These are phyloP conservation scores for Aureobasidium sp. DNA, from an alignment of 2,329 filamentous ascomycete genomes.

Conservation along the genomic window DNA sequence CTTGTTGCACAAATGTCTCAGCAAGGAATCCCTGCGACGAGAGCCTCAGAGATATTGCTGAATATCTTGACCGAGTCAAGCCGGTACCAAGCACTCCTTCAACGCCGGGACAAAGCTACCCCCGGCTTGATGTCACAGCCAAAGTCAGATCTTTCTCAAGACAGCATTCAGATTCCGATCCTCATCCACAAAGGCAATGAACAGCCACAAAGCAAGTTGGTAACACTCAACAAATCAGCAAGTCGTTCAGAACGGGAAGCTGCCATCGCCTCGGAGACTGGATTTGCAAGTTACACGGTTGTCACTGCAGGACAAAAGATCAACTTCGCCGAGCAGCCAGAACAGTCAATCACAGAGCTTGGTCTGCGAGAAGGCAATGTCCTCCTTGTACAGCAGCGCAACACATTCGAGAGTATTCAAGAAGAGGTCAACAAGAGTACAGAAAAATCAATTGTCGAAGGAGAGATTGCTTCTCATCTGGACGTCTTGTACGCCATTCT, in stretches of 20 bases:
- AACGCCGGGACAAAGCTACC: background rate
- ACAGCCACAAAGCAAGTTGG: background rate
- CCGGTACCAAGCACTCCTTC: background rate
- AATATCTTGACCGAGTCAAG: background rate
- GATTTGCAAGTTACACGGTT: constrained; percentile 11
- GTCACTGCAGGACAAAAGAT: constrained; percentile 14
- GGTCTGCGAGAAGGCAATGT: constrained; percentile 3
- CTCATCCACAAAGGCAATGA: background rate
- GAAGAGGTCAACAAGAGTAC: background rate
- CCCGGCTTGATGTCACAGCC: background rate
- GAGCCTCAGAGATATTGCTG: background rate
- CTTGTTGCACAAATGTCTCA: constrained; percentile 55
- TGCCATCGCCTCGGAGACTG: constrained; percentile 3
- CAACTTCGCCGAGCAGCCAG: constrained; percentile 6
- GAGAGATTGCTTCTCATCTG: constrained; percentile 75
- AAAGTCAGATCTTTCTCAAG: background rate
- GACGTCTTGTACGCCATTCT: constrained; percentile 77
- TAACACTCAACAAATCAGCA: constrained; percentile 1
- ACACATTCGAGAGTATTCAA: constrained; percentile 12
- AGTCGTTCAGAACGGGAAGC: constrained; percentile 7
- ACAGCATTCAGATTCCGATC: constrained; percentile 6
- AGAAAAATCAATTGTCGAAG: constrained; percentile 55
- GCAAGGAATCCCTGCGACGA: background rate
- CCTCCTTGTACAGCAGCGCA: constrained; percentile 16
- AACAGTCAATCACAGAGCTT: constrained; percentile 3